A percentile compares a stretch with the other conserved stretches of the same genome.
Conservation (phyloP, 2,329 filamentous ascomycete species). For the Pestalotiopsis fici region DNA sequence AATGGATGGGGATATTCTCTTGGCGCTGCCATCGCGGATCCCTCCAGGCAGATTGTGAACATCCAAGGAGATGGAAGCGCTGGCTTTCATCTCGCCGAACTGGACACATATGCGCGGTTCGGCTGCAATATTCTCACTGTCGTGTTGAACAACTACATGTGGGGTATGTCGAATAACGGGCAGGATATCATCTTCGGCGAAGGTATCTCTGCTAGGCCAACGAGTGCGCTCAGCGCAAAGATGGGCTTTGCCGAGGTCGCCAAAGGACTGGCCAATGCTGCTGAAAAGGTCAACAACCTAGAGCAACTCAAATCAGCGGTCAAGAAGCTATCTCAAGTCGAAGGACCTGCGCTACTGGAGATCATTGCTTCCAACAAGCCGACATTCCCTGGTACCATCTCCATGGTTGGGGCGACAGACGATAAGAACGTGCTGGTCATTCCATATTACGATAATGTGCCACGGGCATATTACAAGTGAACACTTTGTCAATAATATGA, state of each 20-base stretch:
- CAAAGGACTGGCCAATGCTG: slow-evolving; percentile 34
- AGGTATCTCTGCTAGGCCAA: slow-evolving; percentile 24
- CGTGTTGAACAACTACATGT: slow-evolving; percentile 42
- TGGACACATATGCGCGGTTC: slow-evolving; percentile 43
- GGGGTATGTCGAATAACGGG: slow-evolving; percentile 45
- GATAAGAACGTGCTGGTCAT: slow-evolving; percentile 45
- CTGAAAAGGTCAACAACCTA: slow-evolving; percentile 25
- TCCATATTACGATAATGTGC: slow-evolving; percentile 49
- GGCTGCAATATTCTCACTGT: slow-evolving; percentile 40
- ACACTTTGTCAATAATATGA: not conserved
- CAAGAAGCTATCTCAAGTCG: slow-evolving; percentile 24
- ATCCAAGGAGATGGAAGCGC: slow-evolving; percentile 45
- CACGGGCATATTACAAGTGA: slow-evolving; percentile 14
- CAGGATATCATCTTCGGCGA: slow-evolving; percentile 43
- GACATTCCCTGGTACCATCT: slow-evolving; percentile 32
- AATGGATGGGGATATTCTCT: slow-evolving; percentile 47
- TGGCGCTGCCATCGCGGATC: slow-evolving; percentile 42
- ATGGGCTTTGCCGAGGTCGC: slow-evolving; percentile 37
- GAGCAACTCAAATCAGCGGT: slow-evolving; percentile 31
- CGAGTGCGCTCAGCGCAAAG: slow-evolving; percentile 34
- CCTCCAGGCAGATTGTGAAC: slow-evolving; percentile 37
- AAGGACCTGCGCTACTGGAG: slow-evolving; percentile 37
- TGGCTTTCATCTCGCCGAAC: slow-evolving; percentile 45
- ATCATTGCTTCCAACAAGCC: slow-evolving; percentile 39
- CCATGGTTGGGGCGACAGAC: slow-evolving; percentile 42